phyloP scores from a whole-genome alignment of 306 rosid species.

The Cicer cuneatum region DNA sequence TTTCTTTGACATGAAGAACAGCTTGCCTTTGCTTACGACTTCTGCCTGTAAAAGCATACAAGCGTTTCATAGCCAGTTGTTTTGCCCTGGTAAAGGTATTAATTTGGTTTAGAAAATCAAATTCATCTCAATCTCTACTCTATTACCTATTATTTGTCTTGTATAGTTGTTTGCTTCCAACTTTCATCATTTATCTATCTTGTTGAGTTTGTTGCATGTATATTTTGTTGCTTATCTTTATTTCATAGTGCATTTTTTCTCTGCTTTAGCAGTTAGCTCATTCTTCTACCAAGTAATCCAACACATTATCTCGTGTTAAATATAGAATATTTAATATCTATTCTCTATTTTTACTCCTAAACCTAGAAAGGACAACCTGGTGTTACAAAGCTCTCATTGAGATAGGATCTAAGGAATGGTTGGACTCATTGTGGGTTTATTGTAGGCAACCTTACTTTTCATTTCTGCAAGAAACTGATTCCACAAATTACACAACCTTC shows the following conservation, averaged over 20 bases:
- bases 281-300: constrained; percentile 5
- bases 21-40: constrained; percentile 48
- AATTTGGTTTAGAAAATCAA: constrained; percentile 15
- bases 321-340: neutral
- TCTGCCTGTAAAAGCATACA: constrained; percentile 56
- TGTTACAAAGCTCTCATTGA: neutral
- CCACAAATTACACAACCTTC: neutral
- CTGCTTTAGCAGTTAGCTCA: constrained; percentile 5
- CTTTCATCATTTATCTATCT: constrained; percentile 4
- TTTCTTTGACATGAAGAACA: constrained; percentile 57
- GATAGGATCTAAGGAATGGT: neutral
- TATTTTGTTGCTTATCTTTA: constrained; percentile 8
- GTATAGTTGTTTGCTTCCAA: constrained; percentile 26
- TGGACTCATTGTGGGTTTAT: neutral
- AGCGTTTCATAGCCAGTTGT: constrained; percentile 54
- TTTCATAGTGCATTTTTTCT: constrained; percentile 4
- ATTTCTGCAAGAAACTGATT: neutral
- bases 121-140: constrained; percentile 15
- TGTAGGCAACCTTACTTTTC: neutral
- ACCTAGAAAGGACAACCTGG: neutral
- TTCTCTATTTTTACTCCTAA: constrained; percentile 1
- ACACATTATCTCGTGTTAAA: neutral
- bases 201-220: constrained; percentile 22
- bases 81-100: constrained; percentile 66
- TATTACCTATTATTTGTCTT: constrained; percentile 9